These are phyloP conservation scores for Podosphaera aphanis DNA, from an alignment of 2,329 filamentous ascomycete genomes.

Conservation along the genomic window DNA sequence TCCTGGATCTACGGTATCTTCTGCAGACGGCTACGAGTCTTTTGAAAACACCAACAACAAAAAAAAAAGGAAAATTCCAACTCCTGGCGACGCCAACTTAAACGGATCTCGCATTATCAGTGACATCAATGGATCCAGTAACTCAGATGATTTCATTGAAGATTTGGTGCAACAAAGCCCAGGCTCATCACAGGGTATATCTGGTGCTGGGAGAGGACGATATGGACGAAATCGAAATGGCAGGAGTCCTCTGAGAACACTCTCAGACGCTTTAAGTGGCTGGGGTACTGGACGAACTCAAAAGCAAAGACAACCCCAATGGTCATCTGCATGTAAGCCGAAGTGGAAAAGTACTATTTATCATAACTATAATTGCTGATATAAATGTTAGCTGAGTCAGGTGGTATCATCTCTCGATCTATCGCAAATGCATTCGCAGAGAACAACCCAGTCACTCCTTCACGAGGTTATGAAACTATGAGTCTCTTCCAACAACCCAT, in stretches of 20 bases:
- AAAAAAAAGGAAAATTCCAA: slow-evolving; percentile 95
- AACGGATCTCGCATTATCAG: slow-evolving; percentile 26
- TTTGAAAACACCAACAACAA: slow-evolving; percentile 99
- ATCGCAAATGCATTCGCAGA: slow-evolving; percentile 82
- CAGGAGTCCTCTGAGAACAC: slow-evolving; percentile 36
- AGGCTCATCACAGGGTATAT: slow-evolving; percentile 44
- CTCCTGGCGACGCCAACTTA: slow-evolving; percentile 43
- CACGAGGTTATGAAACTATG: slow-evolving; percentile 50
- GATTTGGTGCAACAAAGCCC: slow-evolving; percentile 28
- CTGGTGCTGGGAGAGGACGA: slow-evolving; percentile 64
- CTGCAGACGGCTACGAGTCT: slow-evolving; percentile 75
- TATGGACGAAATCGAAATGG: slow-evolving; percentile 44
- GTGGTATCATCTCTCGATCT: slow-evolving; percentile 72
- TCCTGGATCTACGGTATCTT: slow-evolving; percentile 44
- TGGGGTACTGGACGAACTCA: slow-evolving; percentile 15
- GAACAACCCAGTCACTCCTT: slow-evolving; percentile 33
- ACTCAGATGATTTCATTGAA: slow-evolving; percentile 23
- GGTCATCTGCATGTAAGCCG: slow-evolving; percentile 13
- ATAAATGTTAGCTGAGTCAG: slow-evolving; percentile 24
- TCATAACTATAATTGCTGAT: slow-evolving; percentile 13
- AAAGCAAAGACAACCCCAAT: slow-evolving; percentile 15
- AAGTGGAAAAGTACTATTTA: neutral
- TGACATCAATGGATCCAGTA: slow-evolving; percentile 36
- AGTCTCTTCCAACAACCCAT: slow-evolving; percentile 54
- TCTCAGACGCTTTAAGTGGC: slow-evolving; percentile 26